Base-by-base conservation (phyloP, 2,329 filamentous ascomycete genomes). In the Coniosporium tulheliwenetii region DNA sequence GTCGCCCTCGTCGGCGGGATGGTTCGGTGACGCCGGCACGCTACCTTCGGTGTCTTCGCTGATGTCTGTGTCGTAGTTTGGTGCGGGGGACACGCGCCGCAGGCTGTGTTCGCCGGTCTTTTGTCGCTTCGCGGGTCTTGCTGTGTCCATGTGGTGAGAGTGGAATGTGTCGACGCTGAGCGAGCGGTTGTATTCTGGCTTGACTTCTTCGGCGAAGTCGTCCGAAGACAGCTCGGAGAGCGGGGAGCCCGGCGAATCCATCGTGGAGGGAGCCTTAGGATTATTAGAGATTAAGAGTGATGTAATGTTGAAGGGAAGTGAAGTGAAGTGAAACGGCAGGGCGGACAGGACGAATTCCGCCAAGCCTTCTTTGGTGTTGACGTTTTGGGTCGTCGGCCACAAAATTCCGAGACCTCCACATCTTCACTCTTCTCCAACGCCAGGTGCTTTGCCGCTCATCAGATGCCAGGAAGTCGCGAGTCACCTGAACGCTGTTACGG, bases 1-100 rank as follows among this genome's bases (percentile, higher is more conserved):
- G 38, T 63, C 58, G 41, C 64, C 66, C 47, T 62, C 61, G 39
- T 56, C 52, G 51, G 54, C 56, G 13, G 57, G 57, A 50, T 61
- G 59, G 45, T 64, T 58, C 41, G 67, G 66, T 37, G 65, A 67
- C 44, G 54, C 81, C 56, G 64, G 82, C 61, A 61, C 80, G 70
- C 56, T 86, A 58, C 85, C 85, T 30, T 84, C 87, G 39, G 84
- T 93, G 61, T 98, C 91, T 40, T 84, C 85, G 7, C 86, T 94
- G 44, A 96, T 79, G 41, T 86, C 82, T 39, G 76, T 63, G 49
- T 72, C 59, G 58, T 77, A 60, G 44, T 34, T 15, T 15, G 64
- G 40, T 33, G 30, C 12, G 14, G 14, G 30, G 13, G 38, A 33
- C 38, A 16, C 33, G 47, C 46, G 43, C 46, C n/a, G 51, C 48